phyloP scores from a whole-genome alignment of 2,329 filamentous ascomycete genomes.

The Cladosporium sphaerospermum region DNA sequence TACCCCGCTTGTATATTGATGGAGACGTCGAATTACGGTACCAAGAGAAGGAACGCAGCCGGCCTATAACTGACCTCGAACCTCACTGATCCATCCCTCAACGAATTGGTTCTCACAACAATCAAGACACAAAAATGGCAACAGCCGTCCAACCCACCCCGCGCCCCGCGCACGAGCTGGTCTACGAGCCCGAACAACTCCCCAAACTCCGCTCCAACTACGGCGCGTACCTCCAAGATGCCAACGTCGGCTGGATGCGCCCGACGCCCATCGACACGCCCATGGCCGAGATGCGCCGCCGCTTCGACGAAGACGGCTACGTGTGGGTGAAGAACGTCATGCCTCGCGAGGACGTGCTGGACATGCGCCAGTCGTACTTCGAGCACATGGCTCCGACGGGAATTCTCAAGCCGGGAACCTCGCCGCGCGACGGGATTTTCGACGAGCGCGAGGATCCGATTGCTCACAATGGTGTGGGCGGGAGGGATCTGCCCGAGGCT shows the following conservation, averaged over 20 bases:
- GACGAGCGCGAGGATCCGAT: slow-evolving; percentile 31
- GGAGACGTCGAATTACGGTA: no score
- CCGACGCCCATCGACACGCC: slow-evolving; percentile 31
- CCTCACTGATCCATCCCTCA: background rate
- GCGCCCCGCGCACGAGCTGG: slow-evolving; percentile 21
- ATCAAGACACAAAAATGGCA: slow-evolving; percentile 12
- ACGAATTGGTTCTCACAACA: background rate
- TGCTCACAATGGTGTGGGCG: slow-evolving; percentile 22
- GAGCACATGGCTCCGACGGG: slow-evolving; percentile 33
- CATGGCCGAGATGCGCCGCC: slow-evolving; percentile 34
- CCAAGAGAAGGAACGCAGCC: no score
- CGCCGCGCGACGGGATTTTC: slow-evolving; percentile 38
- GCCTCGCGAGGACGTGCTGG: slow-evolving; percentile 38
- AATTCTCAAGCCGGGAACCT: slow-evolving; percentile 34
- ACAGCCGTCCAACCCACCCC: slow-evolving; percentile 16
- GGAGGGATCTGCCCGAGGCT: slow-evolving; percentile 25
- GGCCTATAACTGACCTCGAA: no score
- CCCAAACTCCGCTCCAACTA: slow-evolving; percentile 27
- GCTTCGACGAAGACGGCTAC: slow-evolving; percentile 36
- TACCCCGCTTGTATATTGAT: no score
- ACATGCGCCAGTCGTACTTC: slow-evolving; percentile 38
- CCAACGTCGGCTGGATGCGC: slow-evolving; percentile 29
- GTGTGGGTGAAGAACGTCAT: slow-evolving; percentile 39
- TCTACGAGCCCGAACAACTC: slow-evolving; percentile 19
- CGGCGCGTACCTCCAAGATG: slow-evolving; percentile 21